Evolutionary conservation across 2,329 filamentous ascomycete genomes (phyloP).

Genomic region (Fusarium illudens): DNA sequence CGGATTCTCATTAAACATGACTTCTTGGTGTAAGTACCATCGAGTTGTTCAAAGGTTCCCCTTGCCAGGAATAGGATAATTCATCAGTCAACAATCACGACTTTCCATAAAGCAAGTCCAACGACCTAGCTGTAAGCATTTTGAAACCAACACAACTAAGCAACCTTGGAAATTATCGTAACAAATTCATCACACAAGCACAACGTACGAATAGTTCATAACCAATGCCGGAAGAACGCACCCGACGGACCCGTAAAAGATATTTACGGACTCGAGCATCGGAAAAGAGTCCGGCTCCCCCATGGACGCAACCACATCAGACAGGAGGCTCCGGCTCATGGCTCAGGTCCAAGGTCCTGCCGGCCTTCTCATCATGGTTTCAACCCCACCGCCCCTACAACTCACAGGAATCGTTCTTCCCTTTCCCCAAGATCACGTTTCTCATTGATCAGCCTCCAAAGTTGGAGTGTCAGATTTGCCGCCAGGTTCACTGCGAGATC

Average conservation of each 20-base stretch:
- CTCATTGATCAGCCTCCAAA: slow-evolving; percentile 36
- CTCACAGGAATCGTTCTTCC: slow-evolving; percentile 36
- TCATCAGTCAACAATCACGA: not conserved
- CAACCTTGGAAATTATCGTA: not conserved
- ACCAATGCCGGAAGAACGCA: slow-evolving; percentile 2
- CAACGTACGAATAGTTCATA: not conserved
- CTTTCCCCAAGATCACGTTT: slow-evolving; percentile 43
- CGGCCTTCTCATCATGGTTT: slow-evolving; percentile 26
- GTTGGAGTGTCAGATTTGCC: slow-evolving; percentile 42
- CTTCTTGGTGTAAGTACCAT: not conserved
- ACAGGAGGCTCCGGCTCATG: slow-evolving; percentile 1
- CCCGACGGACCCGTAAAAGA: not conserved
- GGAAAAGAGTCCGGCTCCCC: not conserved
- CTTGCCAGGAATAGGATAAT: not conserved
- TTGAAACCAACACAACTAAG: not conserved
- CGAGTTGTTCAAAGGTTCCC: not conserved
- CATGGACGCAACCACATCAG: not conserved
- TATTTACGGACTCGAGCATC: slow-evolving; percentile 17
- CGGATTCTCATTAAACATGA: not conserved
- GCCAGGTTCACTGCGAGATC: slow-evolving; percentile 28
- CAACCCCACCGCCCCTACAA: slow-evolving; percentile 31
- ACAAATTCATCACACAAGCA: not conserved
- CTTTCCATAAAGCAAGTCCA: not conserved
- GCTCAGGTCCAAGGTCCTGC: slow-evolving; percentile 16
- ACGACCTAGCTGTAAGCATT: not conserved